Evolutionary conservation across 2,329 filamentous ascomycete species (phyloP), one percentile per base, ranked within the genome.

Genomic region (Alternaria sp.): DNA sequence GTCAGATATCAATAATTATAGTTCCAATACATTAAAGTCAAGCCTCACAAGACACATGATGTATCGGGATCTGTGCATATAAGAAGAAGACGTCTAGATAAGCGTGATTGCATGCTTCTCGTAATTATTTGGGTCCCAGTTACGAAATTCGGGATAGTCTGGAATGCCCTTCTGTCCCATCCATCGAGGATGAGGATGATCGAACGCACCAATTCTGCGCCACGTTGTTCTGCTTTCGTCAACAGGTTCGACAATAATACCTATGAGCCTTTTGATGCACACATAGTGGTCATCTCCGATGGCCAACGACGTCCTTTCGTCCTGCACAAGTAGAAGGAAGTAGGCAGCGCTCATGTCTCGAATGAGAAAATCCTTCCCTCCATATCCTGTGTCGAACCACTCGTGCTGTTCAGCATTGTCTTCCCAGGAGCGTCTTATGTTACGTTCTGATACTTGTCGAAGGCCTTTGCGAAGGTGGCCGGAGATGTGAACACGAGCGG

Each of bases 291-390:
- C n/a, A n/a, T n/a, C n/a, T n/a, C n/a, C n/a, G n/a, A n/a, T n/a
- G n/a, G n/a, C n/a, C n/a, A n/a, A n/a, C n/a, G n/a, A n/a, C n/a
- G n/a, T n/a, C n/a, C n/a, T n/a, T n/a, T n/a, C n/a, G 4, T 5
- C 8, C 1, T 25, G 25, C 10, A 10, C 26, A 36, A 36, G 32
- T 4, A 36, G 15, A 36, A 36, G 32, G 32, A n/a, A 36, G 32
- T 36, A 36, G 0, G 32, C 32, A 36, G 13, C 1, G 32, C 32
- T 36, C 13, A n/a, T 36, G 7, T n/a, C 32, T 36, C 32, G 32
- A 3, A n/a, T 36, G 1, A 5, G 0, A 0, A n/a, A n/a, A 9
- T n/a, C 0, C 15, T 36, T 0, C 15, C 13, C 32, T n/a, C 5
- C 32, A n/a, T 36, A 0, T 0, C 32, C 32, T 3, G 13, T 36